Base-by-base conservation (phyloP, 371 early-diverging fungal species). In the Mucor lusitanicus region DNA sequence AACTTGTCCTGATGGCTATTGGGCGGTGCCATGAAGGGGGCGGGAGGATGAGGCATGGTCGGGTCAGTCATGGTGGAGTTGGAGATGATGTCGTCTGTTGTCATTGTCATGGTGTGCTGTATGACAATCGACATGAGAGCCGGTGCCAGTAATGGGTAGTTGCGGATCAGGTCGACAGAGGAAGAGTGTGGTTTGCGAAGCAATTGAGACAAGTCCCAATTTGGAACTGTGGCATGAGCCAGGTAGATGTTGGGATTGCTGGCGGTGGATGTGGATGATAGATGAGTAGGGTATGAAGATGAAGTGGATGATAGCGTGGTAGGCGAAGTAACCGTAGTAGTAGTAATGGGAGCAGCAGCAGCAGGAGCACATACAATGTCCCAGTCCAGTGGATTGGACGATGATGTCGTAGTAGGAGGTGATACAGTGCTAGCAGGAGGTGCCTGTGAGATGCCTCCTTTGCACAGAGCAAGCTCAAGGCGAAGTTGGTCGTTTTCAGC, bases 401-500 rank as follows among this genome's bases (percentile, higher is more conserved):
- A 69, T 19, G 42, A 33, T 28, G 23, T 13, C 5, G 39, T 21
- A 6, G 40, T 23, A n/a, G 64, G 42, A n/a, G 64, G 30, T 15
- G 57, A 55, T 28, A 30, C 21, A 42, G n/a, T 25, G 33, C 21
- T 33, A 33, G 8, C 33, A 1, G 8, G 23, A 25, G n/a, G 15
- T 21, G 35, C 55, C 15, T 65, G 70, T 25, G 61, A 48, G 50
- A 73, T 61, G n/a, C 73, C 73, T 19, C 58, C 63, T 59, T 69
- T 65, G 39, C 66, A 69, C 12, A 73, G 59, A 27, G 65, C 53
- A 33, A 73, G 58, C 9, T 73, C 57, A 19, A 73, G 19, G 13
- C 73, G 69, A 28, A 73, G 66, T 23, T 58, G 48, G 30, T 73
- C 73, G 53, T 73, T 73, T 37, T 73, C 73, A 59, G 56, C 57